phyloP scores from a whole-genome alignment of 2,329 filamentous ascomycete genomes.

The Colletotrichum sp. region DNA sequence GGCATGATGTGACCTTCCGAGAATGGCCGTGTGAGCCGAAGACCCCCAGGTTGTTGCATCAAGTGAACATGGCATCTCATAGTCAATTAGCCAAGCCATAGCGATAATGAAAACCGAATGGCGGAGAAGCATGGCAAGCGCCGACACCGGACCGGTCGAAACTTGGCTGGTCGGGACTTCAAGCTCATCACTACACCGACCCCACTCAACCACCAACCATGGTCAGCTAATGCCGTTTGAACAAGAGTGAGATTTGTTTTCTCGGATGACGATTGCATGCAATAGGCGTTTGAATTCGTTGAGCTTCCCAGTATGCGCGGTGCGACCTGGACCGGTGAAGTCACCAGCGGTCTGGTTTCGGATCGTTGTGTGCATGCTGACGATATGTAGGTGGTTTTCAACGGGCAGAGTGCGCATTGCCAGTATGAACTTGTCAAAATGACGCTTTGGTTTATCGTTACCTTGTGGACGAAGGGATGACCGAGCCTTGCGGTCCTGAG shows the following conservation, averaged over 20 bases:
- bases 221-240: neutral
- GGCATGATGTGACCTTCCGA: neutral
- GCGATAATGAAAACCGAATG: neutral
- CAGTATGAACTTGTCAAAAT: neutral
- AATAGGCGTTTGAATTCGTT: neutral
- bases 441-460: neutral
- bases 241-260: neutral
- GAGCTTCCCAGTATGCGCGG: neutral
- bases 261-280: neutral
- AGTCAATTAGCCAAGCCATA: fast-evolving
- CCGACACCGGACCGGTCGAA: neutral
- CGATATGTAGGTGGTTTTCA: neutral
- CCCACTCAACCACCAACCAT: neutral
- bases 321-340: neutral
- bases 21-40: neutral
- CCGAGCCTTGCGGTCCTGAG: neutral
- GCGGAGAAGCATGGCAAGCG: neutral
- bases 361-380: neutral
- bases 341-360: neutral
- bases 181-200: neutral
- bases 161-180: neutral
- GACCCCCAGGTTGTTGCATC: neutral
- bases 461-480: neutral
- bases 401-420: neutral
- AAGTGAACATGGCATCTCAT: neutral